Evolutionary conservation across 176 grass and related monocot genomes (phyloP).

Genomic region (barley (Hordeum vulgare)): DNA sequence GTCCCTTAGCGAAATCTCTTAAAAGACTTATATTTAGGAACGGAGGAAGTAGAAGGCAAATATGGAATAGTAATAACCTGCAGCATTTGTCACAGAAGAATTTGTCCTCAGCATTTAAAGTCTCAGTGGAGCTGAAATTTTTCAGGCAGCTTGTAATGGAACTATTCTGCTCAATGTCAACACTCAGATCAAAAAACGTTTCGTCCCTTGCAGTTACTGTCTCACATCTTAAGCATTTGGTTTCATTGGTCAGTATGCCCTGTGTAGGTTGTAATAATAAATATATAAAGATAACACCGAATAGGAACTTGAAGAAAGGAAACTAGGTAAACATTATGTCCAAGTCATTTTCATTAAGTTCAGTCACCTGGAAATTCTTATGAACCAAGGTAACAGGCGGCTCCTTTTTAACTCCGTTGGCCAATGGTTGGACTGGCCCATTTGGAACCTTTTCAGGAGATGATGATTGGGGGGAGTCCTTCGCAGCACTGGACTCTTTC

Average conservation of each 20-base stretch:
- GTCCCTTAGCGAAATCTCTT: too few relatives aligned
- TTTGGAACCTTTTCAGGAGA: constrained; percentile 66
- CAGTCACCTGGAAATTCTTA: constrained; percentile 80
- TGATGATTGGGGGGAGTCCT: constrained; percentile 49
- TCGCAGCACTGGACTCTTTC: constrained; percentile 54
- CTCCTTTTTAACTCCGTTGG: constrained; percentile 77
- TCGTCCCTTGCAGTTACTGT: constrained; percentile 93
- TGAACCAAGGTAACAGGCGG: constrained; percentile 75
- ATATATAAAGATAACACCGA: constrained; percentile 17
- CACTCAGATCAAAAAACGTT: constrained; percentile 84
- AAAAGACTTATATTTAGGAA: too few relatives aligned
- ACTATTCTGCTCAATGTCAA: constrained; percentile 98
- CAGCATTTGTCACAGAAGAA: constrained; percentile 99
- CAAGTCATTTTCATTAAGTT: background rate
- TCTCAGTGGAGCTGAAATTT: constrained; percentile 94
- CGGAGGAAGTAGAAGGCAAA: background rate
- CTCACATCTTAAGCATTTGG: constrained; percentile 82
- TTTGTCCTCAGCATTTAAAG: constrained; percentile 95
- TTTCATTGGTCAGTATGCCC: constrained; percentile 95
- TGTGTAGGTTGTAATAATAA: constrained; percentile 21
- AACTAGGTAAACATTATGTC: background rate
- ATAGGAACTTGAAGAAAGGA: background rate
- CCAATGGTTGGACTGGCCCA: constrained; percentile 37
- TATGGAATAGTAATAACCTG: constrained; percentile 43
- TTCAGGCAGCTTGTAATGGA: constrained; percentile 94